Evolutionary conservation across 257 asterid species (phyloP).

Genomic region (Solanum chmielewskii): DNA sequence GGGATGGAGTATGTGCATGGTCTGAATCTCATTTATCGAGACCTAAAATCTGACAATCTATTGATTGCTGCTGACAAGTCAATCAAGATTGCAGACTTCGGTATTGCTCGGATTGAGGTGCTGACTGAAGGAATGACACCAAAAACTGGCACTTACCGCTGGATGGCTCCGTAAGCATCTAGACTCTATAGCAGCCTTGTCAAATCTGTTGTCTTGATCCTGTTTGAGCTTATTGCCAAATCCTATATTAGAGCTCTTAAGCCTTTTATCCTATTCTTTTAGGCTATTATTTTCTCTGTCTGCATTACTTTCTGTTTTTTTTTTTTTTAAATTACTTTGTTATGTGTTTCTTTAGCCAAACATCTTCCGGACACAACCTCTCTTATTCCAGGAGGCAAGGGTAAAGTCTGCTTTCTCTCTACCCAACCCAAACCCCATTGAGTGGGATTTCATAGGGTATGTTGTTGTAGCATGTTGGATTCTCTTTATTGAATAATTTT

Average conservation of each 20-base stretch:
- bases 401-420: no score
- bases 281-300: neutral
- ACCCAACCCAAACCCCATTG: no score
- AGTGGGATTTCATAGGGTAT: no score
- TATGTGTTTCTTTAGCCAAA: neutral
- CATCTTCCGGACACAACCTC: no score
- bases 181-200: neutral
- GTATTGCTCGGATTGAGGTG: slow-evolving; percentile 95
- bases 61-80: slow-evolving; percentile 86
- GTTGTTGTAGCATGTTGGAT: no score
- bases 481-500: no score
- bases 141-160: slow-evolving; percentile 94
- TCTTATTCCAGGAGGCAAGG: no score
- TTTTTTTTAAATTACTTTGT: neutral
- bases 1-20: slow-evolving; percentile 96
- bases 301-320: neutral
- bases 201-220: neutral
- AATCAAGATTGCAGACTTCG: slow-evolving; percentile 93
- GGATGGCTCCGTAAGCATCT: slow-evolving; percentile 99
- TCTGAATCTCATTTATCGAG: slow-evolving; percentile 75
- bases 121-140: slow-evolving; percentile 99
- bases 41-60: slow-evolving; percentile 91
- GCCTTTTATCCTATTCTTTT: no score
- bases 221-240: neutral
- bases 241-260: neutral